phyloP scores from a whole-genome alignment of 306 rosid species.

The Ormosia emarginata region DNA sequence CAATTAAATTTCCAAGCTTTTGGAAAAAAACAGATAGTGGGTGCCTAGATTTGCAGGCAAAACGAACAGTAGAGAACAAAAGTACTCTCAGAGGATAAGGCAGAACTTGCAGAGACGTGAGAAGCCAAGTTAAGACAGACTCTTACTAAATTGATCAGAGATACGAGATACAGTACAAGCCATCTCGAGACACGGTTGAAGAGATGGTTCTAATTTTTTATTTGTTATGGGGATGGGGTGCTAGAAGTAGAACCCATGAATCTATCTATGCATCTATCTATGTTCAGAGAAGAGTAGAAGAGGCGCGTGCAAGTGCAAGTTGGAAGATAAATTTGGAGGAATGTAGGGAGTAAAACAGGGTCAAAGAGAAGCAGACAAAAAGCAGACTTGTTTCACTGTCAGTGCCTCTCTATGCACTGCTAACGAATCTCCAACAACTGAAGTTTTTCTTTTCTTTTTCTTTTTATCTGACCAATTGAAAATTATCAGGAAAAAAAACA shows the following conservation, averaged over 20 bases:
- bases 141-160: constrained; percentile 39
- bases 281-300: constrained; percentile 11
- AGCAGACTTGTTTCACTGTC: constrained; percentile 64
- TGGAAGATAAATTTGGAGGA: constrained; percentile 42
- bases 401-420: constrained; percentile 7
- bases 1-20: constrained; percentile 13
- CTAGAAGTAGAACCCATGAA: constrained; percentile 26
- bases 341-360: constrained; percentile 47
- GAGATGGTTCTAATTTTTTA: not conserved
- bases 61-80: not conserved
- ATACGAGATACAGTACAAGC: constrained; percentile 15
- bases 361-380: constrained; percentile 58
- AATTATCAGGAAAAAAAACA: not conserved
- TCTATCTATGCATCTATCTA: not conserved
- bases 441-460: not conserved
- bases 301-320: constrained; percentile 32
- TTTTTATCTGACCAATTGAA: not conserved
- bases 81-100: constrained; percentile 1
- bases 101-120: constrained; percentile 16
- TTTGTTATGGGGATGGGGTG: constrained; percentile 30
- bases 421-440: not conserved
- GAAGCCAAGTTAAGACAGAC: not conserved
- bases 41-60: constrained; percentile 3
- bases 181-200: constrained; percentile 35
- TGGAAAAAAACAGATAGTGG: no score